A percentile compares a stretch with the other conserved stretches of the same genome.
Evolutionary conservation across 2,329 filamentous ascomycete species (phyloP).

Genomic region (Phaeomoniella chlamydospora): DNA sequence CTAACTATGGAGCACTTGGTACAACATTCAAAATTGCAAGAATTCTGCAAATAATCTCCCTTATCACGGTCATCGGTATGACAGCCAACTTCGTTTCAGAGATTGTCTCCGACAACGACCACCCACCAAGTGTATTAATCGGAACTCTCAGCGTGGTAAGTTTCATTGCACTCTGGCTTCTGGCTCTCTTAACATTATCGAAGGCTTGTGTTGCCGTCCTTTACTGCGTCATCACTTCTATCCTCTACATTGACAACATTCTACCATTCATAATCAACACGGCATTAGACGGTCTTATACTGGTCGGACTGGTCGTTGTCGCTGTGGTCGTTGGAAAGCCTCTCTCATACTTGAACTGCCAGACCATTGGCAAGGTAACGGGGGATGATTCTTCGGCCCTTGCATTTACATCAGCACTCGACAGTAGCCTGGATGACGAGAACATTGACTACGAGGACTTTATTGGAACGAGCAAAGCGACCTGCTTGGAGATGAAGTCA

Average conservation of each 20-base stretch:
- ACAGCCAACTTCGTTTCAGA: constrained; percentile 68
- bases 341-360: constrained; percentile 64
- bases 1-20: constrained; percentile 55
- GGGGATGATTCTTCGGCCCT: constrained; percentile 34
- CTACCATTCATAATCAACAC: constrained; percentile 60
- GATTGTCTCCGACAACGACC: constrained; percentile 51
- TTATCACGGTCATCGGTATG: constrained; percentile 67
- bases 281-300: constrained; percentile 50
- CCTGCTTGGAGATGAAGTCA: constrained; percentile 73
- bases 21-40: constrained; percentile 65
- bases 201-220: constrained; percentile 66
- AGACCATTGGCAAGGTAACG: constrained; percentile 32
- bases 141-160: constrained; percentile 68
- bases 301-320: constrained; percentile 66
- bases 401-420: constrained; percentile 37
- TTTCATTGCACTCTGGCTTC: constrained; percentile 11
- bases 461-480: constrained; percentile 46
- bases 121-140: constrained; percentile 58
- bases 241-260: constrained; percentile 64
- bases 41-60: constrained; percentile 52
- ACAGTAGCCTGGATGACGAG: constrained; percentile 34
- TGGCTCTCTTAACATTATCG: not conserved
- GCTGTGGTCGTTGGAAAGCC: constrained; percentile 67
- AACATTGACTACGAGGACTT: constrained; percentile 36
- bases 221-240: constrained; percentile 66